phyloP scores from a whole-genome alignment of 202 grass and related monocot genomes.

The Dendrocalamus latiflorus region DNA sequence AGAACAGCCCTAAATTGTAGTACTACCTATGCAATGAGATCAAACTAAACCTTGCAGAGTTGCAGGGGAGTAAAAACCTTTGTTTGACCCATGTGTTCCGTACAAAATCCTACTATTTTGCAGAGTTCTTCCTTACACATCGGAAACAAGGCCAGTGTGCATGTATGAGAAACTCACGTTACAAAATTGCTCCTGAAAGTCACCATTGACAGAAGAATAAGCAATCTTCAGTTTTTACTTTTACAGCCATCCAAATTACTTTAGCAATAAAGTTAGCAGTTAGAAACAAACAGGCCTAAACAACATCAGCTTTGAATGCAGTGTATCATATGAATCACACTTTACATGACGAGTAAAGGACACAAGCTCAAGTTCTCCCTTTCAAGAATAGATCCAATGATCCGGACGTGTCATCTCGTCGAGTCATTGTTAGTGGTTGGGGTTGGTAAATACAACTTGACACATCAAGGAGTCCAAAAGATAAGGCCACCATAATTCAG shows the following conservation, averaged over 20 bases:
- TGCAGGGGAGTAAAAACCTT: not conserved
- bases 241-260: not conserved
- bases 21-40: slow-evolving; percentile 3
- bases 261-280: not conserved
- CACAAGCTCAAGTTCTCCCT: not conserved
- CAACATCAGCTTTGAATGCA: not conserved
- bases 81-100: not conserved
- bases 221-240: not conserved
- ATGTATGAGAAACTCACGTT: not conserved
- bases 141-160: not conserved
- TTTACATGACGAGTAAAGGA: slow-evolving; percentile 20
- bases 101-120: not conserved
- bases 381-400: slow-evolving; percentile 5
- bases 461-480: not conserved
- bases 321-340: not conserved
- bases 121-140: not conserved
- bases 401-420: slow-evolving; percentile 1
- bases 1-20: slow-evolving; percentile 30
- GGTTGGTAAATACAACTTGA: slow-evolving; percentile 1
- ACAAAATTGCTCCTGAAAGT: not conserved
- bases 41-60: not conserved
- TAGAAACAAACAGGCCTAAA: not conserved
- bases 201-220: not conserved
- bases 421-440: not conserved
- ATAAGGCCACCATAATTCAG: not conserved